phyloP scores from a whole-genome alignment of 257 asterid species.

The Jasminum sambac region DNA sequence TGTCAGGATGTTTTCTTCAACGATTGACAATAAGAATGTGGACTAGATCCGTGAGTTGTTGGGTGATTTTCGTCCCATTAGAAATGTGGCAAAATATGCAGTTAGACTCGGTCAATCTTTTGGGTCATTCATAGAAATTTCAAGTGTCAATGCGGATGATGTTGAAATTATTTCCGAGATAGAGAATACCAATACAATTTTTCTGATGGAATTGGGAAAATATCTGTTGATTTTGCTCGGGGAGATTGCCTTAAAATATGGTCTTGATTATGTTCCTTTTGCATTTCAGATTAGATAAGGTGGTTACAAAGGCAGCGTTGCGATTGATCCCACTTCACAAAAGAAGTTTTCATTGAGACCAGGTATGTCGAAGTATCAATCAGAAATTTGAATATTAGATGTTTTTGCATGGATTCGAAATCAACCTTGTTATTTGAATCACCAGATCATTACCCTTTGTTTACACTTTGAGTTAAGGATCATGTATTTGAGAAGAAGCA shows the following conservation, averaged over 20 bases:
- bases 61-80: conserved; percentile 71
- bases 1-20: too few relatives aligned
- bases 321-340: too few relatives aligned
- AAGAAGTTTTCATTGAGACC: conserved; percentile 58
- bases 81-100: too few relatives aligned
- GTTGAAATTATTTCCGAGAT: conserved; percentile 51
- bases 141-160: conserved; percentile 51
- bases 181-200: conserved; percentile 40
- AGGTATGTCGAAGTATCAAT: conserved; percentile 76
- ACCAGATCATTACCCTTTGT: conserved; percentile 80
- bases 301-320: conserved; percentile 90
- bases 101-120: conserved; percentile 93
- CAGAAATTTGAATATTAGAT: conserved; percentile 58
- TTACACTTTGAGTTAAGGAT: too few relatives aligned
- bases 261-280: conserved; percentile 54
- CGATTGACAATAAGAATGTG: too few relatives aligned
- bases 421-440: conserved; percentile 79
- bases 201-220: too few relatives aligned
- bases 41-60: conserved; percentile 68
- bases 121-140: conserved; percentile 76
- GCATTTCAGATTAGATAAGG: conserved; percentile 90
- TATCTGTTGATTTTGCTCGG: too few relatives aligned
- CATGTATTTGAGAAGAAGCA: too few relatives aligned
- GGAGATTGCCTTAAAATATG: conserved; percentile 69
- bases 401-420: conserved; percentile 79